Evolutionary conservation across 2,329 filamentous ascomycete species (phyloP), one percentile per base, ranked within the genome.

Genomic region (Coniochaeta sp.): DNA sequence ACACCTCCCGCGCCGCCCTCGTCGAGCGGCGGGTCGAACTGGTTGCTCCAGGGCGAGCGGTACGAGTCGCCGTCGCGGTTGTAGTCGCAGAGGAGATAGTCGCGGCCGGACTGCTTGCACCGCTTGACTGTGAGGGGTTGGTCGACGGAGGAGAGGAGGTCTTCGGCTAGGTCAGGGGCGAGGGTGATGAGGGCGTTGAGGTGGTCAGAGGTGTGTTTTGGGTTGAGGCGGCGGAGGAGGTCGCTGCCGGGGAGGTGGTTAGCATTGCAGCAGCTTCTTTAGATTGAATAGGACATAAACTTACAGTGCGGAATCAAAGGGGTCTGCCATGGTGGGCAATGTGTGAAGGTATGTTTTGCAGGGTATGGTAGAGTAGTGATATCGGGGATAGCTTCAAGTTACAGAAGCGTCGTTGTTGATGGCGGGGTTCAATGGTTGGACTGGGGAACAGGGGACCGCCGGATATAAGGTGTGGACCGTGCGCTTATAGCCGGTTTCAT

Each of bases 61-160:
- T 96, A 96, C 72, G 88, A 95, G 74, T 96, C 92, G 56, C 94
- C 94, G 72, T 99, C 94, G 58, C 94, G 91, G 79, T 99, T 99
- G 81, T 99, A 99, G 80, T 99, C 94, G 78, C 94, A 99, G 64
- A 96, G 87, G 49, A 99, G 83, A 76, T 96, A 99, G 73, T 97
- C 94, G 60, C 92, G 88, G 62, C 91, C 90, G 28, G 89, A 87
- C 71, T 91, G 88, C 61, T 83, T 83, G 78, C 94, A 97, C 59
- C 89, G 87, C 62, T 87, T 85, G 57, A 95, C 81, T 54, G 87
- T 85, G 52, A 99, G 85, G 22, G 94, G 94, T 70, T 97, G 92
- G 72, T 99, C 94, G 61, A 99, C 94, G 22, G 92, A 96, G 59
- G 92, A 94, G 58, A 99, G 89, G 40, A 99, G 89, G 69, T 99